Conservation (phyloP, 441 rosid genomes). For the Aleurites moluccanus region DNA sequence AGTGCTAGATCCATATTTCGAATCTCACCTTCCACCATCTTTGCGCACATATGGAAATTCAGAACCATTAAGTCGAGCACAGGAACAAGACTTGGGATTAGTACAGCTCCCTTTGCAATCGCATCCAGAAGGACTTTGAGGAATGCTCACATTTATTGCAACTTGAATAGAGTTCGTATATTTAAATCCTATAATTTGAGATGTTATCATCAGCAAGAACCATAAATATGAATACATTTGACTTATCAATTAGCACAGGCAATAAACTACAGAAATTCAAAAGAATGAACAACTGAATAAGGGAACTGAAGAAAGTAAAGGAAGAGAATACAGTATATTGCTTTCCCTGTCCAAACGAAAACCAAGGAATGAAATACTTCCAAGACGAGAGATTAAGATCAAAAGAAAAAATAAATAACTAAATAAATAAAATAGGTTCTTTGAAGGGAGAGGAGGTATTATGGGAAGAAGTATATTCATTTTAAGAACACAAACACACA, state of each 20-base stretch:
- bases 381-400: not conserved
- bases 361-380: not conserved
- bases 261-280: not conserved
- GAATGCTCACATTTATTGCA: constrained; percentile 35
- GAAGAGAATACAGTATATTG: not conserved
- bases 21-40: constrained; percentile 55
- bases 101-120: constrained; percentile 50
- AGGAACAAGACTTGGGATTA: constrained; percentile 44
- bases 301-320: not conserved
- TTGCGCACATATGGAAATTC: constrained; percentile 50
- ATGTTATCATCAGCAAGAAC: not conserved
- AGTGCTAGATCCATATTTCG: constrained; percentile 9
- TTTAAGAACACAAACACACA: not conserved
- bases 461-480: not conserved
- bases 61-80: constrained; percentile 55
- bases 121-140: constrained; percentile 43
- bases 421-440: not conserved
- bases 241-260: not conserved
- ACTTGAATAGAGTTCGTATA: constrained; percentile 40
- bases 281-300: not conserved
- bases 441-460: not conserved
- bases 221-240: not conserved
- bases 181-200: constrained; percentile 44
- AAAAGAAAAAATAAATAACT: not conserved
- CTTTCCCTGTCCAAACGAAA: not conserved